These are phyloP conservation scores for Boletus sp. DNA, from an alignment of 768 basidiomycete genomes.

Conservation along the genomic window DNA sequence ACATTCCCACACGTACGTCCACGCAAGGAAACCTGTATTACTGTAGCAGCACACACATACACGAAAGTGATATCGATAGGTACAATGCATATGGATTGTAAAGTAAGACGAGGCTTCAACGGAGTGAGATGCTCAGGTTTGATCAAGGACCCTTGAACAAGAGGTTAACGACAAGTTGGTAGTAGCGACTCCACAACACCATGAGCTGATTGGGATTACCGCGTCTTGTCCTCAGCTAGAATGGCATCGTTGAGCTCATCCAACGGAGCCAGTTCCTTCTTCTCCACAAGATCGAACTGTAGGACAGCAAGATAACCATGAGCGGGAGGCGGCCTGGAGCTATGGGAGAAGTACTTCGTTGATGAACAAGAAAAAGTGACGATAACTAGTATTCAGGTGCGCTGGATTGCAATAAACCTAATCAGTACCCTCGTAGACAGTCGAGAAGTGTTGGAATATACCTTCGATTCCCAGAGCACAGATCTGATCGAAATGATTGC, in stretches of 20 bases:
- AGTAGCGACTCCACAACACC: not conserved
- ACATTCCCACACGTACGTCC: not conserved
- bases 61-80: conserved; percentile 10
- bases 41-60: conserved; percentile 4
- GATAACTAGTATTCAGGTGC: conserved; percentile 96
- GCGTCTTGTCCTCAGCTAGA: conserved; percentile 51
- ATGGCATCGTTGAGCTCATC: conserved; percentile 96
- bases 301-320: conserved; percentile 2
- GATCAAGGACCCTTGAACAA: not conserved
- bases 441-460: conserved; percentile 30
- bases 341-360: conserved; percentile 68
- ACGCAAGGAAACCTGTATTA: conserved; percentile 13
- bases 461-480: conserved; percentile 98
- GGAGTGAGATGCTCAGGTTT: not conserved
- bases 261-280: conserved; percentile 92
- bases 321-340: not conserved
- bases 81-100: conserved; percentile 5
- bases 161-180: not conserved
- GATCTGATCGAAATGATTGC: conserved; percentile 98
- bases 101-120: not conserved
- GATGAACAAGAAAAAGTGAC: conserved; percentile 96
- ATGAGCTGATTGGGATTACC: conserved; percentile 14
- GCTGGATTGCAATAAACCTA: conserved; percentile 46
- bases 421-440: not conserved
- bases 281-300: conserved; percentile 92